Evolutionary conservation across 164 flowering plant genomes (phyloP), one percentile per base, ranked within the genome.

Genomic region (Tetrastigma voinierianum): DNA sequence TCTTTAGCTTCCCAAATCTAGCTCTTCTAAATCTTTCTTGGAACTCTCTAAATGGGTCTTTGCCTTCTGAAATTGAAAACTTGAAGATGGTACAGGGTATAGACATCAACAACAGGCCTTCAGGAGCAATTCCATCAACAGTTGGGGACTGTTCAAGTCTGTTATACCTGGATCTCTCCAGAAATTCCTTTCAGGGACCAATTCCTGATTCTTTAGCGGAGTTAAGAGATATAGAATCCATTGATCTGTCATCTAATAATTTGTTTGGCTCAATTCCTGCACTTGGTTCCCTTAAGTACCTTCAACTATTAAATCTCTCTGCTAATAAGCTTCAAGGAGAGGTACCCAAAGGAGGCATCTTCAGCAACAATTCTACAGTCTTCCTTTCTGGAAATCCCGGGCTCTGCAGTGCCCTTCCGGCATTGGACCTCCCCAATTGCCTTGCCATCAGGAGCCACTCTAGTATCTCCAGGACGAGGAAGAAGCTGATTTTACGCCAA

Each of bases 241-340:
- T 73, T 8, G 65, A 68, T 44, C 51, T 68, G 2, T 73, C 76
- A 9, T 65, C 61, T 14, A 73, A 73, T 59, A 58, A 46, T 46
- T 53, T 68, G 1, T 64, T 61, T 19, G 76, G 72, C 5, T 4
- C 43, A 4, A 68, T 73, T 57, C 72, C 76, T 21, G 67, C 67
- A 24, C 23, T 72, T 15, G 53, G 25, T 3, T 20, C 21, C 23
- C 57, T 72, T 9, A 47, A 20, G 47, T 67, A 48, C 51, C 70
- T 71, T 32, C 62, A 61, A 51, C 20, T 56, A 44, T 57, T 72
- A n/a, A 67, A 72, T 24, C 67, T 72, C 62, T 72, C 75, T 20
- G 9, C 5, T 46, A 67, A 67, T 53, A 20, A 52, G 46, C 61
- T 73, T 9, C 59, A 58, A 21, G 72, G 68, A 9, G 57, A 64